These are phyloP conservation scores for Pinus taeda DNA, from an alignment of 75 land plant genomes.

Conservation along the genomic window DNA sequence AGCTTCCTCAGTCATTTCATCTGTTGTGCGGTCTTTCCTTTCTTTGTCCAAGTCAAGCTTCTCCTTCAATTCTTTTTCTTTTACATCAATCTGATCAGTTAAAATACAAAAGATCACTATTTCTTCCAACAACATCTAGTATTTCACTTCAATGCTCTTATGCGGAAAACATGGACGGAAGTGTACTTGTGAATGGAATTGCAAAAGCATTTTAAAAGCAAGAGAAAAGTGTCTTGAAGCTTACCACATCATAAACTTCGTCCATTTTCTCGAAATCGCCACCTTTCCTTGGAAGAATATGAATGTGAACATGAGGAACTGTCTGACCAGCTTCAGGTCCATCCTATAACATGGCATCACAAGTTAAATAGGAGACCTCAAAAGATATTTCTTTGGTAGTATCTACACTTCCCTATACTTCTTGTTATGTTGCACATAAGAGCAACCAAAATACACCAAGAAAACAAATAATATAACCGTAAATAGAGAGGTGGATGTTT, in stretches of 20 bases:
- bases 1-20: conserved; percentile 91
- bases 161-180: not conserved
- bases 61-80: conserved; percentile 69
- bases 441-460: no score
- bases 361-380: no score
- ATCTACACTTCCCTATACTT: no score
- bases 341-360: conserved; percentile 49
- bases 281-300: conserved; percentile 79
- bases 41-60: conserved; percentile 87
- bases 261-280: conserved; percentile 88
- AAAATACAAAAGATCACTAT: not conserved
- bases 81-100: conserved; percentile 58
- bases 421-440: no score
- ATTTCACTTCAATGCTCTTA: not conserved
- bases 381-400: no score
- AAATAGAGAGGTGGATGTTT: no score
- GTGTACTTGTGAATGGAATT: not conserved
- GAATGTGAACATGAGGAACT: conserved; percentile 97
- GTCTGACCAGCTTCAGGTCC: conserved; percentile 97
- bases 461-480: no score
- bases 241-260: conserved; percentile 91
- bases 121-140: not conserved
- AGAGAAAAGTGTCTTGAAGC: conserved; percentile 5
- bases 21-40: conserved; percentile 71
- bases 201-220: not conserved